Conservation (phyloP, 2,329 filamentous ascomycete species). For the Alternaria arbusti region DNA sequence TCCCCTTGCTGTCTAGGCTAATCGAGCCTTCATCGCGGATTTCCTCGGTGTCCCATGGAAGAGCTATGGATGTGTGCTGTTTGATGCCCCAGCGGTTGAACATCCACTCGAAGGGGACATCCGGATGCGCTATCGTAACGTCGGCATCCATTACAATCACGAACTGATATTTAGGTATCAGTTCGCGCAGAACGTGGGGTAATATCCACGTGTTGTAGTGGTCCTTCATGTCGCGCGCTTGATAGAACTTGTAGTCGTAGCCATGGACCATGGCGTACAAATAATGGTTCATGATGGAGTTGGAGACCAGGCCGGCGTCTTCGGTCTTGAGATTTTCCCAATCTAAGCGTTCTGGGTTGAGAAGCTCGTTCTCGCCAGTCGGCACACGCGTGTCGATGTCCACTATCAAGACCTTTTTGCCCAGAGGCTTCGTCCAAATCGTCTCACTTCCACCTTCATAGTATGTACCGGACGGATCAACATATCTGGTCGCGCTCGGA, state of each 20-base stretch:
- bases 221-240: slow-evolving; percentile 43
- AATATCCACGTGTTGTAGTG: slow-evolving; percentile 54
- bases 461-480: slow-evolving; percentile 19
- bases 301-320: slow-evolving; percentile 35
- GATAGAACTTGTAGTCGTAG: slow-evolving; percentile 56
- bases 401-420: slow-evolving; percentile 36
- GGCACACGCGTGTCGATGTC: slow-evolving; percentile 41
- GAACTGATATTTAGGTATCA: slow-evolving; percentile 51
- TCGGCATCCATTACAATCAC: slow-evolving; percentile 57
- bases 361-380: slow-evolving; percentile 25
- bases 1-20: slow-evolving; percentile 47
- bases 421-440: slow-evolving; percentile 31
- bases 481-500: slow-evolving; percentile 11
- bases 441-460: slow-evolving; percentile 8
- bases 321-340: slow-evolving; percentile 27
- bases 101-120: slow-evolving; percentile 57
- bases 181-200: slow-evolving; percentile 49
- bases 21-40: slow-evolving; percentile 8
- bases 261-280: slow-evolving; percentile 50
- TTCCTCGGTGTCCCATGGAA: slow-evolving; percentile 47
- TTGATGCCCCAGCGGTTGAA: slow-evolving; percentile 56
- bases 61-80: slow-evolving; percentile 48
- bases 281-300: slow-evolving; percentile 23
- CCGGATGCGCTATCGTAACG: slow-evolving; percentile 50
- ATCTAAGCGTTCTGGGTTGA: slow-evolving; percentile 28